These are phyloP conservation scores for Cryptococcus deneoformans DNA, from an alignment of 1,284 basidiomycete species.

Conservation along the genomic window DNA sequence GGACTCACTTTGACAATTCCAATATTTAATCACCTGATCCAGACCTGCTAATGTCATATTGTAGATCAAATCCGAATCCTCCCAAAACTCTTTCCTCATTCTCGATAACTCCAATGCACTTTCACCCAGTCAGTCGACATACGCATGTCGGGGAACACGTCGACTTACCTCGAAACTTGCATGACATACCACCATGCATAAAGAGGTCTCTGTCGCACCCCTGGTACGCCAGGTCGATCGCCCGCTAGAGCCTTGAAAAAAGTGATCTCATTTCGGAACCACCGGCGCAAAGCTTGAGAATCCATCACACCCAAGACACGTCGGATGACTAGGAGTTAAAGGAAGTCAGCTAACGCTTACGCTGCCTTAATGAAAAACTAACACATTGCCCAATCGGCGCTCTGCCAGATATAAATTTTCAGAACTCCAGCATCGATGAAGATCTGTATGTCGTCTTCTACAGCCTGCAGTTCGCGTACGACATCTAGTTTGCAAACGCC, in stretches of 20 bases:
- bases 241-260: not conserved
- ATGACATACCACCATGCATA: slow-evolving; percentile 23
- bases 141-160: no score
- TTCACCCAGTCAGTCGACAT: no score
- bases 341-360: not conserved
- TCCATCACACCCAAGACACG: not conserved
- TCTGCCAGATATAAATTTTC: slow-evolving; percentile 23
- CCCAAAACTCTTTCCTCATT: not conserved
- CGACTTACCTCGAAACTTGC: slow-evolving; percentile 19
- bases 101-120: slow-evolving; percentile 1
- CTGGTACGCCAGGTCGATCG: not conserved
- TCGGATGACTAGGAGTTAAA: not conserved
- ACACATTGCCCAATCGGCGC: slow-evolving; percentile 23
- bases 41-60: not conserved
- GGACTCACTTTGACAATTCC: not conserved
- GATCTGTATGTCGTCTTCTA: slow-evolving; percentile 11
- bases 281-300: not conserved
- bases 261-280: not conserved
- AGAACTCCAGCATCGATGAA: slow-evolving; percentile 8
- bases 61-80: not conserved
- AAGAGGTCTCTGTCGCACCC: slow-evolving; percentile 2
- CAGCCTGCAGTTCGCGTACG: slow-evolving; percentile 10
- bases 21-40: not conserved
- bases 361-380: not conserved
- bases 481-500: slow-evolving; percentile 5